phyloP scores from a whole-genome alignment of 257 asterid species.

The Solanum stenotomum region DNA sequence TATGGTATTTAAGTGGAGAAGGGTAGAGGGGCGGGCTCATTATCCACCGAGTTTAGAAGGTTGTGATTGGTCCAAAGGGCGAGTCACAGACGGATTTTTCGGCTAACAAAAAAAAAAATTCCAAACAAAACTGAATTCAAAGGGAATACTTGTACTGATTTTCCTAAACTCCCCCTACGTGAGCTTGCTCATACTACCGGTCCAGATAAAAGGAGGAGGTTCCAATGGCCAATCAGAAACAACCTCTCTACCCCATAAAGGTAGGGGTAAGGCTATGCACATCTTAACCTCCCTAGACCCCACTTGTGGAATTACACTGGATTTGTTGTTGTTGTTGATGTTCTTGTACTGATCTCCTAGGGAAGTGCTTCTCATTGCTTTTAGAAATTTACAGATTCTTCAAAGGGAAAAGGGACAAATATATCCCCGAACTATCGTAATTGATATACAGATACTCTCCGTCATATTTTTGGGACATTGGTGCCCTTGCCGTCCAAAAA shows the following conservation, averaged over 20 bases:
- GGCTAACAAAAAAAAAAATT: background rate
- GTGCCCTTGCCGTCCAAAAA: no score
- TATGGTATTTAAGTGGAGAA: no score
- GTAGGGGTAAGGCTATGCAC: background rate
- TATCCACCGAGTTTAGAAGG: no score
- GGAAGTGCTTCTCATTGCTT: background rate
- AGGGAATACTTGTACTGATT: background rate
- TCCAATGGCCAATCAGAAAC: background rate
- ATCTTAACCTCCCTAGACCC: background rate
- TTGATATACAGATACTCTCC: no score
- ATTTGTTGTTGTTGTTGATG: background rate
- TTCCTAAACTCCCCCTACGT: background rate
- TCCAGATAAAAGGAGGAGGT: background rate
- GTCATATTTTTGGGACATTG: no score
- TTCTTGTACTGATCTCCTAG: background rate
- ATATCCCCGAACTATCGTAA: no score
- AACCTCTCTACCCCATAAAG: background rate
- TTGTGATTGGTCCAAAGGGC: no score
- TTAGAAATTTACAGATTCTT: background rate
- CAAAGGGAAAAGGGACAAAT: background rate
- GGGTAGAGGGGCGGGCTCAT: no score
- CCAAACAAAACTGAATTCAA: background rate
- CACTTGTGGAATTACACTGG: background rate
- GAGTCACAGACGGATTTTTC: no score
- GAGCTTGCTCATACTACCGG: background rate